Percentiles rank a stretch among this genome's conserved stretches.
Evolutionary conservation across 148 eudicot genomes (phyloP).

Genomic region (Vaccinium vitisidaea): DNA sequence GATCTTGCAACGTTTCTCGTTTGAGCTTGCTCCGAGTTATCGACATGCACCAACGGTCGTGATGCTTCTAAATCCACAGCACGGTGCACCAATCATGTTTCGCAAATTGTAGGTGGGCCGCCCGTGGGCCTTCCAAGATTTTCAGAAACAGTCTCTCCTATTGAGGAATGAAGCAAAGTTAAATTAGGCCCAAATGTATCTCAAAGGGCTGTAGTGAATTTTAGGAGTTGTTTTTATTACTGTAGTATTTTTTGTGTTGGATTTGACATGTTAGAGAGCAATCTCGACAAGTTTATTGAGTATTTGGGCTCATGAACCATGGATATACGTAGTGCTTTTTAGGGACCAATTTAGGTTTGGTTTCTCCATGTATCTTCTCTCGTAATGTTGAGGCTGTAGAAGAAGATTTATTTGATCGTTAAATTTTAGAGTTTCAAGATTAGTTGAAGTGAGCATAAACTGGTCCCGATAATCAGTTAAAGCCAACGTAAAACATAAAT

Average conservation of each 20-base stretch:
- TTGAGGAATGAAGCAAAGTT: background rate
- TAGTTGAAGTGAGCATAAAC: too few relatives aligned
- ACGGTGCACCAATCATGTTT: conserved; percentile 52
- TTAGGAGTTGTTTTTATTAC: background rate
- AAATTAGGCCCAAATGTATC: background rate
- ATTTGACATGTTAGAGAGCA: background rate
- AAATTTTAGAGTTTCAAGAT: background rate
- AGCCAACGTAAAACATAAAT: background rate
- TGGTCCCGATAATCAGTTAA: background rate
- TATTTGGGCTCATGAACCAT: background rate
- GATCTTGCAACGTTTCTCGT: conserved; percentile 59
- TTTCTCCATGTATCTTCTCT: background rate
- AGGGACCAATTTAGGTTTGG: background rate
- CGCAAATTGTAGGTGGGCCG: conserved; percentile 29
- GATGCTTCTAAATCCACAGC: conserved; percentile 59
- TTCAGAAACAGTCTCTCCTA: background rate
- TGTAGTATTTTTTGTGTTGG: background rate
- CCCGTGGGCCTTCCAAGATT: background rate
- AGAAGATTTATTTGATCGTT: background rate
- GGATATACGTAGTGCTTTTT: background rate
- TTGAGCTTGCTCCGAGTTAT: conserved; percentile 53
- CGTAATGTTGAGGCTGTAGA: background rate
- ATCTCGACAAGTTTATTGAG: background rate
- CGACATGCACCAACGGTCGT: conserved; percentile 58
- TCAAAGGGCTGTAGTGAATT: background rate